A percentile compares a stretch with the other conserved stretches of the same genome.
Evolutionary conservation across 345 rosid species (phyloP).

Genomic region (Cardamine chenopodiifolia): DNA sequence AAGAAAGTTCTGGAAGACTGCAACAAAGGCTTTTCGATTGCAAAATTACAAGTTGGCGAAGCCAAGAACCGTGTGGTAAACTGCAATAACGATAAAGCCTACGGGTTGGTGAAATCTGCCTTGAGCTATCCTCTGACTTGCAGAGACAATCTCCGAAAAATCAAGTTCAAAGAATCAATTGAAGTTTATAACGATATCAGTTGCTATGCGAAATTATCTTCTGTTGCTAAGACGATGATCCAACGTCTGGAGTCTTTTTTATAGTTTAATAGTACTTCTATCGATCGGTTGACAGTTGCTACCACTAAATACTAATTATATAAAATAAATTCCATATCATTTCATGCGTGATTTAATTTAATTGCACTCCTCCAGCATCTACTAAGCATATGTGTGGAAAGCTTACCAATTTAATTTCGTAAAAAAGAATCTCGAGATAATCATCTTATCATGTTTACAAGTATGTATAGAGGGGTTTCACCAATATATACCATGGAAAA

Average conservation of each 20-base stretch:
- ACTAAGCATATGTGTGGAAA: not conserved
- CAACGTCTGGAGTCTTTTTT: not conserved
- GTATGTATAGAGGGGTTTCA: not conserved
- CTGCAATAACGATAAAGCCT: not conserved
- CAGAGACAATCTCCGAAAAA: not conserved
- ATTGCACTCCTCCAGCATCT: not conserved
- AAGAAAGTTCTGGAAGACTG: conserved; percentile 10
- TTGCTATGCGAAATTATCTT: not conserved
- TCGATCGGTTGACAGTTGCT: not conserved
- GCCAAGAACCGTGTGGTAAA: not conserved
- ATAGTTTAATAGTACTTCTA: not conserved
- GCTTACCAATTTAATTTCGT: not conserved
- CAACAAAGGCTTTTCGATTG: not conserved
- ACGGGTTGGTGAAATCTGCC: not conserved
- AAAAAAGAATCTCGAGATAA: not conserved
- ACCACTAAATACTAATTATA: not conserved
- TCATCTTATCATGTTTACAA: not conserved
- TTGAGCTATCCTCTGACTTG: not conserved
- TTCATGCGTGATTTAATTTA: not conserved
- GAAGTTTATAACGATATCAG: not conserved
- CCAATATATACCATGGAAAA: not conserved
- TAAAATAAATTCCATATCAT: not conserved
- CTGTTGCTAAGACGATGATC: conserved; percentile 4
- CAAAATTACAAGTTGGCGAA: not conserved
- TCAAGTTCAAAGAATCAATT: not conserved